A percentile compares a stretch with the other conserved stretches of the same genome.
These are phyloP conservation scores for Morella rubra DNA, from an alignment of 306 rosid genomes.

Conservation along the genomic window DNA sequence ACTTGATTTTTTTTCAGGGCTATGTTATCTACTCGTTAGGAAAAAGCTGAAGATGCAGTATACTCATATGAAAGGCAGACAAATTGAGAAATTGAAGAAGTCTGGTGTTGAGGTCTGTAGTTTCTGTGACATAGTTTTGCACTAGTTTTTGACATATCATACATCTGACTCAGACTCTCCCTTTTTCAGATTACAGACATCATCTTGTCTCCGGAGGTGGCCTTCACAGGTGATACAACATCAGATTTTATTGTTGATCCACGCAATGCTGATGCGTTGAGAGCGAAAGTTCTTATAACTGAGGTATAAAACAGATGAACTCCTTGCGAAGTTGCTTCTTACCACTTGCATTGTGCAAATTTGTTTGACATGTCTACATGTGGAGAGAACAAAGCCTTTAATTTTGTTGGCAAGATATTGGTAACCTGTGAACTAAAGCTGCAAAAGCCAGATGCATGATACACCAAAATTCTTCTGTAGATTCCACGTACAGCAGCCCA, in stretches of 20 bases:
- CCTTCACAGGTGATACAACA: constrained; percentile 93
- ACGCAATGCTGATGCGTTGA: constrained; percentile 88
- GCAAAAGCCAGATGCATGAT: neutral
- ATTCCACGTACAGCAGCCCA: neutral
- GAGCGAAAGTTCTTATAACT: constrained; percentile 94
- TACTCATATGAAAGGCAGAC: constrained; percentile 82
- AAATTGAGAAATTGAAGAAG: constrained; percentile 91
- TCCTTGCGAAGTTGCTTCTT: constrained; percentile 4
- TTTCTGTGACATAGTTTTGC: constrained; percentile 18
- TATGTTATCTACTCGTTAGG: constrained; percentile 86
- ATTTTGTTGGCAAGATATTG: neutral
- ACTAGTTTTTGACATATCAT: constrained; percentile 18
- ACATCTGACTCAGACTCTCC: constrained; percentile 28
- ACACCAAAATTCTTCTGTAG: neutral
- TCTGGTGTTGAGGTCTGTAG: constrained; percentile 85
- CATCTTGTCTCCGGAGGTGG: constrained; percentile 89
- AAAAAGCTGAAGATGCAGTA: constrained; percentile 91
- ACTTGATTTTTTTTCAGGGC: constrained; percentile 56
- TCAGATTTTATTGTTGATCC: constrained; percentile 91
- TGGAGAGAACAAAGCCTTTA: neutral
- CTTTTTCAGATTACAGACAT: constrained; percentile 72
- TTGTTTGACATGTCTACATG: neutral
- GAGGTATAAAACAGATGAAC: constrained; percentile 51
- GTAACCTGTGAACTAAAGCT: neutral
- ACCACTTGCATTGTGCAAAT: neutral